Evolutionary conservation across 75 land plant species (phyloP), one percentile per base, ranked within the genome.

Genomic region (Cunninghamia lanceolata): DNA sequence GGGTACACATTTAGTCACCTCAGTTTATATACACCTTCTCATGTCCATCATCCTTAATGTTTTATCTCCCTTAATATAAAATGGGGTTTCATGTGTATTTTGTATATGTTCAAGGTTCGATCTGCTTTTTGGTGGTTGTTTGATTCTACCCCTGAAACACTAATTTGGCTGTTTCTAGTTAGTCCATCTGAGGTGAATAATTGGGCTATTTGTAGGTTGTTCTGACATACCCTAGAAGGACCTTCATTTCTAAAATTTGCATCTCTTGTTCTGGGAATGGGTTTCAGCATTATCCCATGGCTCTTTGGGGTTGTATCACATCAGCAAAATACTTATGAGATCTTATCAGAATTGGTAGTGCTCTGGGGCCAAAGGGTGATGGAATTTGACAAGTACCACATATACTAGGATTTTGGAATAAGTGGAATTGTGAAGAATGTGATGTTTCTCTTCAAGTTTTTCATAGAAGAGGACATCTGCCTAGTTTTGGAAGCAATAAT

Each of bases 1-100:
- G 95, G 96, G 96, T 94, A 93, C 35, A 28, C 21, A 21, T 50
- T 70, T 11, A 17, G 1, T 35, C 42, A 42, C 35, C 83, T 82
- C 32, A 28, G 3, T 45, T 17, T 25, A 25, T 25, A 25, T 25
- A 25, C 68, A 28, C 68, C 68, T 7, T 6, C 68, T 25, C 7
- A 63, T 25, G n/a, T 63, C n/a, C n/a, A 7, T 28, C 7, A n/a
- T 63, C 68, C 68, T 0, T 6, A 6, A 50, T 63, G 66, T 63
- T 63, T 63, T 63, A 25, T 25, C 68, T 21, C n/a, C 68, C 28
- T 16, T 4, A 14, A 21, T 63, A 63, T 63, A 25, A 63, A 28
- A 28, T 63, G 28, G n/a, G n/a, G 9, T 63, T 63, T 63, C 9
- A 25, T 63, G 7, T 63, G 28, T 63, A 63, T 7, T 63, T 63